Percentiles rank a stretch among this genome's conserved stretches.
These are phyloP conservation scores for Golubevia pallescens DNA, from an alignment of 1,284 basidiomycete genomes.

Conservation along the genomic window DNA sequence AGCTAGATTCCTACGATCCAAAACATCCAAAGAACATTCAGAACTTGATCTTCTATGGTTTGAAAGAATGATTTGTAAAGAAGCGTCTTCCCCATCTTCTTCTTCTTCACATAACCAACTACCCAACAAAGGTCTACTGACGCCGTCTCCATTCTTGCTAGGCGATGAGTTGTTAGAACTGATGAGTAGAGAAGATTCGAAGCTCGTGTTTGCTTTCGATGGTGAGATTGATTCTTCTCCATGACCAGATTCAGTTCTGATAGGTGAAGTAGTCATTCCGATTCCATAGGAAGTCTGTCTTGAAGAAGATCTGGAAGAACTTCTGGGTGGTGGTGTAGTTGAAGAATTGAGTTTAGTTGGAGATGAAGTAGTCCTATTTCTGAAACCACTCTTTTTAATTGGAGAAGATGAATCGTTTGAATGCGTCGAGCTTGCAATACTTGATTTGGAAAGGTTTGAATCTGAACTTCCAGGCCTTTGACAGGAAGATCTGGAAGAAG, in stretches of 20 bases:
- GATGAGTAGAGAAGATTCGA: no score
- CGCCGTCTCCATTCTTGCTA: neutral
- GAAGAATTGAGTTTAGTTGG: no score
- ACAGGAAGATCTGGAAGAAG: no score
- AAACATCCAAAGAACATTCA: neutral
- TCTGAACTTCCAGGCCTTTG: no score
- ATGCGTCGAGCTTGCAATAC: no score
- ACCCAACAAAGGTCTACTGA: neutral
- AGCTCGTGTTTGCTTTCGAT: neutral
- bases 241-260: neutral
- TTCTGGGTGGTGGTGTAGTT: no score
- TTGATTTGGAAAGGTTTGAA: no score
- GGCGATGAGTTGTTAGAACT: neutral
- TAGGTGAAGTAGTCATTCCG: neutral
- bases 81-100: neutral
- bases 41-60: slow-evolving; percentile 4
- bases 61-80: neutral
- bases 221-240: neutral
- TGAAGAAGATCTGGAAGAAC: no score
- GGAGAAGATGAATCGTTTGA: no score
- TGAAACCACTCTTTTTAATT: no score
- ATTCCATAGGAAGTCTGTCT: no score
- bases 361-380: no score
- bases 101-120: neutral
- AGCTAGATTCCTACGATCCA: neutral